Evolutionary conservation across 257 asterid genomes (phyloP).

Genomic region (Penstemon eatonii): DNA sequence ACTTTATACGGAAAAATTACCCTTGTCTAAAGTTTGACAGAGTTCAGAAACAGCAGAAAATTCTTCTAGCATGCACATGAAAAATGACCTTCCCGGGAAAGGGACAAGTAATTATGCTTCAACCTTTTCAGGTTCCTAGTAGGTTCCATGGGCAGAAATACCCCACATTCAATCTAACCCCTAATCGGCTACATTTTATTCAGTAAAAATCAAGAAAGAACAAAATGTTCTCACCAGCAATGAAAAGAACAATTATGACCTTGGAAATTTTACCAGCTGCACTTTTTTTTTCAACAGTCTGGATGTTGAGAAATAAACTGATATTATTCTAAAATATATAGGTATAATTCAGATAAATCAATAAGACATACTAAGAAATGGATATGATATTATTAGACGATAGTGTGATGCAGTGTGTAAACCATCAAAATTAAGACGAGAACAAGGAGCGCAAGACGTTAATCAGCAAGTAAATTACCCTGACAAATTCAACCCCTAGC

Average conservation of each 20-base stretch:
- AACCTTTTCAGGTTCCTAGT: background rate
- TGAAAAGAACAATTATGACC: background rate
- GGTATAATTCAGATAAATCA: slow-evolving; percentile 1
- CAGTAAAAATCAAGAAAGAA: background rate
- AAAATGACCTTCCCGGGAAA: background rate
- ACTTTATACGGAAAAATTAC: background rate
- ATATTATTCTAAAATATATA: background rate
- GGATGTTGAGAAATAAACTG: background rate
- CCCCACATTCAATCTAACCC: background rate
- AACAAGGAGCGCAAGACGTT: slow-evolving; percentile 4
- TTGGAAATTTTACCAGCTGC: background rate
- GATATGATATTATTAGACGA: background rate
- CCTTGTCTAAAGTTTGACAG: background rate
- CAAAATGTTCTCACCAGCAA: background rate
- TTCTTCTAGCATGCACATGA: background rate
- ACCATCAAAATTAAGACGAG: slow-evolving; percentile 14
- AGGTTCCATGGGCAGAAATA: background rate
- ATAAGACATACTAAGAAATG: background rate
- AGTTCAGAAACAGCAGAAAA: background rate
- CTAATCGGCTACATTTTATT: background rate
- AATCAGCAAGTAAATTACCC: slow-evolving; percentile 47
- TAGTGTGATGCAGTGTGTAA: slow-evolving; percentile 12
- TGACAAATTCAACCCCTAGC: slow-evolving; percentile 90
- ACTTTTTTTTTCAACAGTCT: background rate
- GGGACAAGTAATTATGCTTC: background rate